Base-by-base conservation (phyloP, 495 filamentous ascomycete species). In the Hyaloscypha variabilis region DNA sequence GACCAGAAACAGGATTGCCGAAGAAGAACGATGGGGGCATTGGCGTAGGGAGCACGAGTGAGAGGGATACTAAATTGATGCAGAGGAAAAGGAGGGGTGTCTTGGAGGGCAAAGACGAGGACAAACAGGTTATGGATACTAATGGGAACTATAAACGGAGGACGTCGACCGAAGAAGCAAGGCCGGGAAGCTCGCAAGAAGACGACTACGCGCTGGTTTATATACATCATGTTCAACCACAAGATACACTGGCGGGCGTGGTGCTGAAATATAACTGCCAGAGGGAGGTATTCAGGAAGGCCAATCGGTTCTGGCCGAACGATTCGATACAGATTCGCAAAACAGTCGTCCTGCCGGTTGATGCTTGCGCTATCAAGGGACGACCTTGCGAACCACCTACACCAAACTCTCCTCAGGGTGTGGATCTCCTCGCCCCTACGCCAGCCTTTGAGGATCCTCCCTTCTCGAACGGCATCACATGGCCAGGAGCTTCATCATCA, bases 261-360 rank as follows among this genome's bases (percentile, higher is more conserved):
- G 90, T 91, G 28, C 91, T 99, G 51, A 90, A 87, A 66, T 99
- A 95, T 76, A 90, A 90, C 67, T 97, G 93, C 70, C 85, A 89
- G 64, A 83, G 90, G 53, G 87, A 90, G 29, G 81, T 91, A 0
- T 90, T 99, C 63, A 79, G 90, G 26, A 93, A 92, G 73, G 90
- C 92, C 28, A 99, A 99, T 72, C 87, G 94, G 21, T 85, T 99
- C 69, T 98, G 95, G 95, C 91, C 92, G 8, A 91, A 91, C 64
- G 96, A 97, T 73, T 89, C 85, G 62, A 90, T 97, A 39, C 94
- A 97, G 73, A 84, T 86, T 59, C 87, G 93, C 49, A 91, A 92
- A 68, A 87, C 84, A 23, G 82, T 99, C 19, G 80, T 96, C 10
- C 76, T 99, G 29, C 95, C 95, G 3, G 93, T 98, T 14, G 95